These are phyloP conservation scores for Extremus antarcticus DNA, from an alignment of 495 filamentous ascomycete species.

Conservation along the genomic window DNA sequence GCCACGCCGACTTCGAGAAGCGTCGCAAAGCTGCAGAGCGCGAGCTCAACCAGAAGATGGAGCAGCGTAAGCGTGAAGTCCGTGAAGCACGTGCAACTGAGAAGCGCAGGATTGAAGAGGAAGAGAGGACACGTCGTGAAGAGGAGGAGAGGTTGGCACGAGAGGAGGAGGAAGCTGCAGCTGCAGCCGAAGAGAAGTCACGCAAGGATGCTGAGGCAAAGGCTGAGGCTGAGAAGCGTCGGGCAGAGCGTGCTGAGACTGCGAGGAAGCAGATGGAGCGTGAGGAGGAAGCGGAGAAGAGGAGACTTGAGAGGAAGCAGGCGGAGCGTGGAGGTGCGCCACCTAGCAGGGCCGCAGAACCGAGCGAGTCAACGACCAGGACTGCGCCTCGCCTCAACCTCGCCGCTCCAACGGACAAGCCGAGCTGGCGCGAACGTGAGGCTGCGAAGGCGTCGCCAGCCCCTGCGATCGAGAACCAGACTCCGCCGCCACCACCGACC, in stretches of 20 bases:
- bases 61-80: constrained; percentile 71
- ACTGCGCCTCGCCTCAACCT: constrained; percentile 56
- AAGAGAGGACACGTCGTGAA: constrained; percentile 60
- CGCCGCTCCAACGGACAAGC: constrained; percentile 41
- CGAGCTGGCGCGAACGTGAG: constrained; percentile 77
- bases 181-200: constrained; percentile 60
- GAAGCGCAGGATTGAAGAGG: constrained; percentile 71
- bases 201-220: constrained; percentile 58
- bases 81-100: constrained; percentile 62
- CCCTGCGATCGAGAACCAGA: constrained; percentile 4
- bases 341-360: constrained; percentile 38
- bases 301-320: constrained; percentile 14
- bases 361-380: constrained; percentile 22
- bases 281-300: constrained; percentile 53
- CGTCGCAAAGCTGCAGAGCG: constrained; percentile 77
- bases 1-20: constrained; percentile 92
- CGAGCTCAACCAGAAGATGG: constrained; percentile 82
- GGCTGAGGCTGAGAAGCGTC: constrained; percentile 73
- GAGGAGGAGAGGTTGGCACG: constrained; percentile 68
- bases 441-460: constrained; percentile 46
- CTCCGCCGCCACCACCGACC: constrained; percentile 12
- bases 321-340: neutral
- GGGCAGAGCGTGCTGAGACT: constrained; percentile 45
- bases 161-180: constrained; percentile 74
- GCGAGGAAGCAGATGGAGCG: constrained; percentile 55